Base-by-base conservation (phyloP, 495 filamentous ascomycete species). In the Xeromyces bisporus region DNA sequence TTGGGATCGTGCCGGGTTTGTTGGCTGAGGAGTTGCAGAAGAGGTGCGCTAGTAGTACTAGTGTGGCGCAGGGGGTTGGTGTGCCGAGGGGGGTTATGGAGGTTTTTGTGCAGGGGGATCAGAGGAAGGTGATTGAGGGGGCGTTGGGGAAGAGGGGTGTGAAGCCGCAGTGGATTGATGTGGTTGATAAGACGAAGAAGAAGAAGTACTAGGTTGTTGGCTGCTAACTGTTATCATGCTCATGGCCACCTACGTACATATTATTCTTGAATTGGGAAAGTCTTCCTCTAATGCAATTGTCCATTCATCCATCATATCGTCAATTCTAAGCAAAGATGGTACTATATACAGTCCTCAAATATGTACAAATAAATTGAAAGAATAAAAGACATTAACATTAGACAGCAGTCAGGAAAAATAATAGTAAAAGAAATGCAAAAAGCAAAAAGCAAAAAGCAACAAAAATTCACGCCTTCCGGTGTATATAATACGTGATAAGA, bases 401-500 rank as follows among this genome's bases (percentile, higher is more conserved):
- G n/a, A n/a, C n/a, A n/a, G n/a, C n/a, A n/a, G n/a, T n/a, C n/a
- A n/a, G n/a, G n/a, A n/a, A n/a, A n/a, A n/a, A n/a, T n/a, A n/a
- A n/a, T n/a, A n/a, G n/a, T n/a, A n/a, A n/a, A n/a, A n/a, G n/a
- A n/a, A n/a, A n/a, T n/a, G n/a, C n/a, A n/a, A n/a, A n/a, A n/a
- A n/a, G n/a, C n/a, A n/a, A n/a, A n/a, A n/a, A n/a, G n/a, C n/a
- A n/a, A n/a, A n/a, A n/a, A n/a, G n/a, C n/a, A n/a, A n/a, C n/a
- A n/a, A n/a, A n/a, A n/a, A n/a, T n/a, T n/a, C n/a, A n/a, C n/a
- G n/a, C n/a, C n/a, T n/a, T n/a, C n/a, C n/a, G n/a, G 28, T 29
- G 15, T 45, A 84, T 74, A 55, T 82, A 87, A 47, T 87, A 87
- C n/a, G 75, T 79, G 37, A 87, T 70, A 35, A 87, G 45, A 36